These are phyloP conservation scores for Pseudogymnoascus sp. DNA, from an alignment of 2,329 filamentous ascomycete species.

Conservation along the genomic window DNA sequence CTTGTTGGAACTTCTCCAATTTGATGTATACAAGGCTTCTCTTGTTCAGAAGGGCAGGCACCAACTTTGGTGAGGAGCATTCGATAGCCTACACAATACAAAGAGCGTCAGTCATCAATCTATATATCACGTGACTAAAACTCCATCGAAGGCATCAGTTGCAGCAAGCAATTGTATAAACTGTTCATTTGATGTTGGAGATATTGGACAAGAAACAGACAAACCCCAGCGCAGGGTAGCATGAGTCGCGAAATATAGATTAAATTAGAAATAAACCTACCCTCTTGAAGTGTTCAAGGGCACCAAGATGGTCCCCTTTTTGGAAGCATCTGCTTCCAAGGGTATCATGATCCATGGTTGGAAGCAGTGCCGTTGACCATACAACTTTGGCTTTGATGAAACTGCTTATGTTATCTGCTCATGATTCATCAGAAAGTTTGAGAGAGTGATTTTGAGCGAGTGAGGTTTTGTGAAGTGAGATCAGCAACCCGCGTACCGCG, in stretches of 20 bases:
- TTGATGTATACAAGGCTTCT: conserved; percentile 29
- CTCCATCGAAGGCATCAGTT: background rate
- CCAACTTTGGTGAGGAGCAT: conserved; percentile 13
- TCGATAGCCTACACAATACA: conserved; percentile 13
- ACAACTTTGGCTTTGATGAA: background rate
- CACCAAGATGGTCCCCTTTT: conserved; percentile 22
- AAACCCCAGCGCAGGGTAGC: background rate
- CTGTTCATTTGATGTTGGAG: background rate
- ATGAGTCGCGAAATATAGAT: background rate
- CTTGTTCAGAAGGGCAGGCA: conserved; percentile 25
- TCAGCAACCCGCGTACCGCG: background rate
- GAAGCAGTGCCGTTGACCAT: background rate
- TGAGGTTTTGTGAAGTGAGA: background rate
- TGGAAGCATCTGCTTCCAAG: conserved; percentile 24
- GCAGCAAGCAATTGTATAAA: background rate
- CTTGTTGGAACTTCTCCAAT: conserved; percentile 20
- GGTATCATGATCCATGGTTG: conserved; percentile 21
- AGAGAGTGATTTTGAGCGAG: background rate
- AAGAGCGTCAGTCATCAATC: conserved; percentile 7
- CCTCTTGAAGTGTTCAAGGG: conserved; percentile 22
- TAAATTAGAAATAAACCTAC: conserved; percentile 16
- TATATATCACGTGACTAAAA: background rate
- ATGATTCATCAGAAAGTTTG: background rate
- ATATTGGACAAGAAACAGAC: background rate
- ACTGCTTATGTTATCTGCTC: background rate